These are phyloP conservation scores for Clonostachys chloroleuca DNA, from an alignment of 2,329 filamentous ascomycete genomes.

Conservation along the genomic window DNA sequence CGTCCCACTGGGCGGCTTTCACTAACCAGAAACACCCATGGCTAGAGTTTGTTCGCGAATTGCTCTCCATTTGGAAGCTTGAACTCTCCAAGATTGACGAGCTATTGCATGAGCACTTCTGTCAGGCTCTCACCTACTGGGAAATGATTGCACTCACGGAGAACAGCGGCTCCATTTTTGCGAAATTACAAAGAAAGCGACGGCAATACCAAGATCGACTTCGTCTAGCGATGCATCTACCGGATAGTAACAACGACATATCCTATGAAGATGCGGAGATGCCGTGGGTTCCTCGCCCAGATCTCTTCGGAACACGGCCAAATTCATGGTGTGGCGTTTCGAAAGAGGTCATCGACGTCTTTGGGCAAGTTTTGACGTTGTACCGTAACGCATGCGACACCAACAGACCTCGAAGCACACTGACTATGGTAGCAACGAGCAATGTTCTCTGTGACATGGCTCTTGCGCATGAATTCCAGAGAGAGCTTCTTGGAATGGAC, in stretches of 20 bases:
- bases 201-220: neutral
- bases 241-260: neutral
- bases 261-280: neutral
- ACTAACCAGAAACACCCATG: neutral
- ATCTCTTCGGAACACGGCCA: neutral
- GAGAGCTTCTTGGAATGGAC: neutral
- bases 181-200: neutral
- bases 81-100: neutral
- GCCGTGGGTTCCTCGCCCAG: neutral
- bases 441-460: neutral
- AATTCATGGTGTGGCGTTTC: conserved; percentile 1
- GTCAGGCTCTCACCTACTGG: neutral
- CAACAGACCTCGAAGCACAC: neutral
- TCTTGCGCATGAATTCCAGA: neutral
- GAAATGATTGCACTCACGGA: neutral
- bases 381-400: neutral
- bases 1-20: neutral
- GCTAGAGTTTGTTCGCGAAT: neutral
- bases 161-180: neutral
- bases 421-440: neutral
- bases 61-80: neutral
- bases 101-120: neutral
- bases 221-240: neutral
- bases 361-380: neutral
- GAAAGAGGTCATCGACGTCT: neutral